These are phyloP conservation scores for Tricholoma flavovirens DNA, from an alignment of 768 basidiomycete species.

Conservation along the genomic window DNA sequence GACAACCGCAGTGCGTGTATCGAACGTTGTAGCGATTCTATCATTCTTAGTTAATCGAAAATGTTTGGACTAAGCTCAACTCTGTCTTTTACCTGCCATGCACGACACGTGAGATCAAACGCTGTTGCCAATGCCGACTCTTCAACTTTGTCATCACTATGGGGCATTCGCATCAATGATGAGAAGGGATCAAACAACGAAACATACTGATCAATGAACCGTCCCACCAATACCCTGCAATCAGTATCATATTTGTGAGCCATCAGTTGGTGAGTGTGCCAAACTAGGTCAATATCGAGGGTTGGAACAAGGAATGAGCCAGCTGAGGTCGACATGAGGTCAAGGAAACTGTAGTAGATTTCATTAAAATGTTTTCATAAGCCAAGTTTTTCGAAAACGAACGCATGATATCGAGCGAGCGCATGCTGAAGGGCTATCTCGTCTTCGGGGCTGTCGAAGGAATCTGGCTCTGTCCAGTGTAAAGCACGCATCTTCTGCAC, in stretches of 20 bases:
- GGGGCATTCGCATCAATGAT: background rate
- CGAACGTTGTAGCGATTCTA: conserved; percentile 38
- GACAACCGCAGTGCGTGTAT: conserved; percentile 54
- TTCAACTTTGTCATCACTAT: conserved; percentile 31
- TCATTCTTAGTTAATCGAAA: background rate
- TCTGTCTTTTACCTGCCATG: conserved; percentile 20
- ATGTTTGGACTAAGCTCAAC: background rate
- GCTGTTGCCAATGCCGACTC: conserved; percentile 18
- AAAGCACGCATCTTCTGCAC: conserved; percentile 38
- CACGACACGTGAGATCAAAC: conserved; percentile 22
- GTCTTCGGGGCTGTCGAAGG: conserved; percentile 27
- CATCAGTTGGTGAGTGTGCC: conserved; percentile 61
- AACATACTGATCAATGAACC: conserved; percentile 43
- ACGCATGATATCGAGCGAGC: conserved; percentile 48
- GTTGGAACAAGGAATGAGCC: conserved; percentile 42
- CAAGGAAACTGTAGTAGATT: conserved; percentile 32
- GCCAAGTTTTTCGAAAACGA: background rate
- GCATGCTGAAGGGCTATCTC: conserved; percentile 34
- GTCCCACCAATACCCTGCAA: conserved; percentile 31
- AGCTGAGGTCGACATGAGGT: conserved; percentile 36
- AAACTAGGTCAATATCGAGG: conserved; percentile 58
- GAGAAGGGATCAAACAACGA: background rate
- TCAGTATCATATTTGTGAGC: conserved; percentile 34
- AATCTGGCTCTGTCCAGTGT: conserved; percentile 36
- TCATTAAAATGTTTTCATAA: background rate